Evolutionary conservation across 2,329 filamentous ascomycete species (phyloP).

Genomic region (Alternaria burnsii): DNA sequence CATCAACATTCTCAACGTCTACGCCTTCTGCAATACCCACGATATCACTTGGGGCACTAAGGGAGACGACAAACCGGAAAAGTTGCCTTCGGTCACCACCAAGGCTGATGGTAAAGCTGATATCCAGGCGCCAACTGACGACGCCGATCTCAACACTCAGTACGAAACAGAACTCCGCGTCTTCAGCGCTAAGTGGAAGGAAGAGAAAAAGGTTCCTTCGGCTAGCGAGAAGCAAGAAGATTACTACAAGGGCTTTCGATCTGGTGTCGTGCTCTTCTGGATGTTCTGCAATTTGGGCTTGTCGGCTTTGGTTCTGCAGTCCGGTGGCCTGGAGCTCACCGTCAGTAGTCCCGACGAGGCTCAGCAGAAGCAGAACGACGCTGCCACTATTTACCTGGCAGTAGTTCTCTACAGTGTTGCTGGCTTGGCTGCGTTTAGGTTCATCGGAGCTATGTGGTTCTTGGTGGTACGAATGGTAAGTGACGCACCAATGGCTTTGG

Average conservation of each 20-base stretch:
- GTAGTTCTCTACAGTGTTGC: constrained; percentile 91
- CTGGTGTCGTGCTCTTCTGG: constrained; percentile 90
- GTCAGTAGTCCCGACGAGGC: constrained; percentile 51
- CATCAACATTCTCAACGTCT: constrained; percentile 98
- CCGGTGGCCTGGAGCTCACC: constrained; percentile 75
- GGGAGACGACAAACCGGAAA: constrained; percentile 94
- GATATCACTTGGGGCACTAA: constrained; percentile 99
- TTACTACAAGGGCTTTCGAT: constrained; percentile 97
- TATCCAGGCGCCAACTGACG: constrained; percentile 83
- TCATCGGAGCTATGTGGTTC: constrained; percentile 90
- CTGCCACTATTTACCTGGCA: constrained; percentile 83
- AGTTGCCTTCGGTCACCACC: constrained; percentile 84
- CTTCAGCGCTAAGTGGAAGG: constrained; percentile 77
- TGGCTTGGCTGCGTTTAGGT: constrained; percentile 82
- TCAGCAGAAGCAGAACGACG: constrained; percentile 58
- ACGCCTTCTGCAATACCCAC: constrained; percentile 98
- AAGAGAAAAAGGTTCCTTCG: constrained; percentile 71
- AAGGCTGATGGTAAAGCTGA: constrained; percentile 97
- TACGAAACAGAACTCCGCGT: constrained; percentile 84
- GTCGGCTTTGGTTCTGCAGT: constrained; percentile 83
- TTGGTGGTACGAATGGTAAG: constrained; percentile 67
- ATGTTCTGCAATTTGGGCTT: constrained; percentile 96
- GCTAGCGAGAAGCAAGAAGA: constrained; percentile 87
- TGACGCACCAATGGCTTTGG: constrained; percentile 6
- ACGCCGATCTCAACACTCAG: constrained; percentile 92